These are phyloP conservation scores for Aspergillus hortae DNA, from an alignment of 2,329 filamentous ascomycete genomes.

Conservation along the genomic window DNA sequence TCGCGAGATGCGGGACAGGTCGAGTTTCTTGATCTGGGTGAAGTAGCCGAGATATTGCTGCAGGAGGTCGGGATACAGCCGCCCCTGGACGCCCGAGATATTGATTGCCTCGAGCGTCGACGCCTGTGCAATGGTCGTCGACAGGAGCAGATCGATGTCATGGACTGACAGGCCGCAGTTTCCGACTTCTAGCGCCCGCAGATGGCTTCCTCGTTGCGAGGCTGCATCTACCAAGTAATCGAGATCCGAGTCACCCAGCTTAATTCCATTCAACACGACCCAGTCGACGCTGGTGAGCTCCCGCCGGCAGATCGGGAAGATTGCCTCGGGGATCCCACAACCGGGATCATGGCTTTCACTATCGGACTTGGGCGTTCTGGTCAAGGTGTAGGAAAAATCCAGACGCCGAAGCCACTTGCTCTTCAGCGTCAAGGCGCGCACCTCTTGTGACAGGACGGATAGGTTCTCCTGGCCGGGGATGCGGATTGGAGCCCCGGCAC, in stretches of 20 bases:
- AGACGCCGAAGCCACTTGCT: slow-evolving; percentile 60
- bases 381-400: slow-evolving; percentile 63
- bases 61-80: slow-evolving; percentile 61
- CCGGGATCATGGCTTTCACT: slow-evolving; percentile 55
- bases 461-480: slow-evolving; percentile 52
- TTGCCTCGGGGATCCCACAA: slow-evolving; percentile 66
- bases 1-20: slow-evolving; percentile 62
- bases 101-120: slow-evolving; percentile 65
- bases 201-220: slow-evolving; percentile 60
- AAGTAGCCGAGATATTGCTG: slow-evolving; percentile 66
- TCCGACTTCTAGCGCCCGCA: slow-evolving; percentile 65
- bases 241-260: slow-evolving; percentile 67
- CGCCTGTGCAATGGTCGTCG: slow-evolving; percentile 62
- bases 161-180: slow-evolving; percentile 55
- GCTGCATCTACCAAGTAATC: slow-evolving; percentile 65
- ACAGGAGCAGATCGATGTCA: slow-evolving; percentile 56
- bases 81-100: slow-evolving; percentile 63
- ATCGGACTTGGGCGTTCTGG: slow-evolving; percentile 51
- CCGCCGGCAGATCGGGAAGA: slow-evolving; percentile 64
- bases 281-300: slow-evolving; percentile 68
- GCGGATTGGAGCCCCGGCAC: slow-evolving; percentile 54
- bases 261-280: slow-evolving; percentile 65
- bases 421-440: slow-evolving; percentile 64
- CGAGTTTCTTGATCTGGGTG: slow-evolving; percentile 61
- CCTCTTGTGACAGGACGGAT: slow-evolving; percentile 64